Base-by-base conservation (phyloP, 2,329 filamentous ascomycete species). In the Colletotrichum tamarilloi region DNA sequence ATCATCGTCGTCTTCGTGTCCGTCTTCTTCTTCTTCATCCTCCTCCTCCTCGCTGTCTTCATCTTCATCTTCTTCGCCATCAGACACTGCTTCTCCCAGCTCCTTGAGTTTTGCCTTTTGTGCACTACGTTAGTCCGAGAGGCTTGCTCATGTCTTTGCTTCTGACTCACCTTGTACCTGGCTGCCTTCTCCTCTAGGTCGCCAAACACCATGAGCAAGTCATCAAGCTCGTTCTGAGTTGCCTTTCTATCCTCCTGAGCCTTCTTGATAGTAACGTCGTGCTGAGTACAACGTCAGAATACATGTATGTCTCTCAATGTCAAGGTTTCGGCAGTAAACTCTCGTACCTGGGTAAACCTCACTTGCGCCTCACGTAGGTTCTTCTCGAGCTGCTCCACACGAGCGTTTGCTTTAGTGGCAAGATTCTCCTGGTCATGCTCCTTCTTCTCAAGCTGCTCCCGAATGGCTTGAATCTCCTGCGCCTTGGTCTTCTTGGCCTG, bases 151-250 rank as follows among this genome's bases (percentile, higher is more conserved):
- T 55, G 26, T 9, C 7, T 30, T 53, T 8, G 42, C 38, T 71
- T 30, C n/a, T 22, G 16, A 52, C 87, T 76, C 83, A 93, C 92
- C 88, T 94, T 96, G 79, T 96, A 95, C 77, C 90, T 91, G 55
- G 88, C 87, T 62, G 91, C 86, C 83, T 95, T 96, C 67, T 94
- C 93, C 81, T 97, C 94, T 22, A 95, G 80, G 79, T 97, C 94
- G 16, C 90, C 91, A 81, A 95, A 94, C 5, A 97, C 92, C 84
- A 96, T 93, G 46, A 97, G 84, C 67, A 96, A 86, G 80, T 97
- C 94, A 76, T 97, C 94, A 58, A 96, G 85, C 81, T 97, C 94
- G 3, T 89, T 87, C 79, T 96, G 94, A 5, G 88, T 87, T 1
- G 88, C 84, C 74, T 90, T 87, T 68, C 89, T 91, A 71, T 92